A percentile compares a stretch with the other conserved stretches of the same genome.
phyloP scores from a whole-genome alignment of 371 early-diverging fungal species.

The Rhizopus stolonifer region DNA sequence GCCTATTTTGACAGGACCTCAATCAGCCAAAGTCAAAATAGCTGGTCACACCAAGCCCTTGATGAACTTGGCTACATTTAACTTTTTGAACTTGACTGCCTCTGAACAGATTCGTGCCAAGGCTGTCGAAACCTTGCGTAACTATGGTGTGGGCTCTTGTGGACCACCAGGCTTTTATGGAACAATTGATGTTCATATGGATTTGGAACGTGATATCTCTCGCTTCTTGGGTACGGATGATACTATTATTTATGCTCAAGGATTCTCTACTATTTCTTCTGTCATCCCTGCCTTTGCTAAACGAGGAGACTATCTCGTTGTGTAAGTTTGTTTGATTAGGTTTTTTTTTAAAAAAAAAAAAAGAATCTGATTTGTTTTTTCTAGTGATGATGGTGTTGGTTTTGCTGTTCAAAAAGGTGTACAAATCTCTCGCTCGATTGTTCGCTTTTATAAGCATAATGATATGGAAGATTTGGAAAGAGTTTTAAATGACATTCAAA shows the following conservation, averaged over 20 bases:
- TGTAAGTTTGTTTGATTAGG: slow-evolving; percentile 34
- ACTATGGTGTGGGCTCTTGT: slow-evolving; percentile 99
- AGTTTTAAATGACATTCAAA: slow-evolving; percentile 75
- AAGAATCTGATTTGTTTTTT: not conserved
- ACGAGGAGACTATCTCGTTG: slow-evolving; percentile 95
- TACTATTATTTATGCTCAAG: slow-evolving; percentile 98
- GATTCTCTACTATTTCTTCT: slow-evolving; percentile 90
- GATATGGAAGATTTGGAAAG: slow-evolving; percentile 92
- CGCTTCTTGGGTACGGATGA: slow-evolving; percentile 86
- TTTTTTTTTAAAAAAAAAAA: too few relatives aligned
- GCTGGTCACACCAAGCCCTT: slow-evolving; percentile 55
- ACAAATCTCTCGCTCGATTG: slow-evolving; percentile 84
- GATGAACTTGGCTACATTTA: slow-evolving; percentile 84
- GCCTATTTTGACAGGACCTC: slow-evolving; percentile 73
- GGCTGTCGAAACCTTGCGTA: slow-evolving; percentile 85
- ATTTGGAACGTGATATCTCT: slow-evolving; percentile 91
- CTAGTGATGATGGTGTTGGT: slow-evolving; percentile 83
- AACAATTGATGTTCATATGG: slow-evolving; percentile 96
- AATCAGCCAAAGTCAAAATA: slow-evolving; percentile 59
- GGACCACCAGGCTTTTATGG: slow-evolving; percentile 99
- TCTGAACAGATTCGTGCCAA: slow-evolving; percentile 79
- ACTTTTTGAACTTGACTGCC: slow-evolving; percentile 84
- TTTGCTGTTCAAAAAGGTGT: slow-evolving; percentile 93
- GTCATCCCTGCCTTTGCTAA: slow-evolving; percentile 98
- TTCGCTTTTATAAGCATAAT: slow-evolving; percentile 94